phyloP scores from a whole-genome alignment of 2,329 filamentous ascomycete species.

The Camillea tinctor region DNA sequence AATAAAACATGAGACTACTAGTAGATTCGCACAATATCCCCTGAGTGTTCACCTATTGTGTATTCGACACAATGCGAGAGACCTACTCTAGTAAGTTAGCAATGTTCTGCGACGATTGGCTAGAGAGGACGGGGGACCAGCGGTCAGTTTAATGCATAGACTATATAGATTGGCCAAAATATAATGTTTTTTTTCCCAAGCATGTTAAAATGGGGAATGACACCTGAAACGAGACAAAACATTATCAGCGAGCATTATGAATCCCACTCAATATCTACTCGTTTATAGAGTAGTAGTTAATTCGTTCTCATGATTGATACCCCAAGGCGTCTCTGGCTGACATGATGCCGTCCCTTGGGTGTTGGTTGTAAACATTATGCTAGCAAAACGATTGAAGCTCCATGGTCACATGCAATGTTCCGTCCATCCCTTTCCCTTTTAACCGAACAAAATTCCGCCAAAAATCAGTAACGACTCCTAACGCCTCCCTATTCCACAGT shows the following conservation, averaged over 20 bases:
- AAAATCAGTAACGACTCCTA: constrained; percentile 16
- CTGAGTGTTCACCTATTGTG: background rate
- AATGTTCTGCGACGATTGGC: background rate
- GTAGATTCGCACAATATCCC: background rate
- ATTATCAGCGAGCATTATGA: background rate
- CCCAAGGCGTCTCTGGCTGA: background rate
- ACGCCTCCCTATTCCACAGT: constrained; percentile 19
- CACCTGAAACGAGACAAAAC: background rate
- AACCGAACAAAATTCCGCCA: background rate
- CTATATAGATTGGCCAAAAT: background rate
- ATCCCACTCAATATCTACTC: background rate
- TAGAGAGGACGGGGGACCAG: background rate
- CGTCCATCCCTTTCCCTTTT: background rate
- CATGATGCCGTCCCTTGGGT: background rate
- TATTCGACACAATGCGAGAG: background rate
- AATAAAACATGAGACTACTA: too few relatives aligned
- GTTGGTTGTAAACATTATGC: background rate
- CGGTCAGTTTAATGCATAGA: background rate
- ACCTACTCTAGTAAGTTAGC: background rate
- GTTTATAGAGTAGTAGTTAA: background rate
- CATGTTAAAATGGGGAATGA: background rate
- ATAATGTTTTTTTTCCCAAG: background rate
- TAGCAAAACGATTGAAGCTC: background rate
- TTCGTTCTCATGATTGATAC: background rate
- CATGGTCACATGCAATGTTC: background rate